Base-by-base conservation (phyloP, 306 rosid species). In the Boehmeria nivea region DNA sequence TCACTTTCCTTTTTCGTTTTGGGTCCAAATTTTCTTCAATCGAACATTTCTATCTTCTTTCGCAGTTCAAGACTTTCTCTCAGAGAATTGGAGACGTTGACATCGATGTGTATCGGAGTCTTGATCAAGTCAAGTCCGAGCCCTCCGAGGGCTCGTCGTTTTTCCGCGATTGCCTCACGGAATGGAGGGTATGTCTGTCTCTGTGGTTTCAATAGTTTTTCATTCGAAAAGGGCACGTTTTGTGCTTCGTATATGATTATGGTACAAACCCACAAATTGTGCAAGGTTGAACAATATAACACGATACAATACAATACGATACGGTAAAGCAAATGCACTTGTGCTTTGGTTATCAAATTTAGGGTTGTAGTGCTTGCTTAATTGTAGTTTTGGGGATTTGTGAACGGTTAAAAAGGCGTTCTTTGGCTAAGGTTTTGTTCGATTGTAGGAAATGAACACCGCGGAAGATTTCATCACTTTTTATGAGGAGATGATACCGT, bases 391-490 rank as follows among this genome's bases (percentile, higher is more conserved):
- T n/a, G n/a, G n/a, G n/a, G n/a, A n/a, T n/a, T n/a, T n/a, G n/a
- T n/a, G n/a, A n/a, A n/a, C n/a, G n/a, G n/a, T n/a, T n/a, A n/a
- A n/a, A n/a, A n/a, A n/a, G n/a, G n/a, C n/a, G n/a, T n/a, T n/a
- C n/a, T n/a, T 34, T 18, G 23, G 6, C 14, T 22, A 10, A 19
- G n/a, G 20, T 8, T 18, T 7, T 19, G 46, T 38, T 49, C 34
- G 1, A 24, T 55, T 49, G n/a, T 65, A 90, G 98, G 98, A 90
- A 70, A 60, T 84, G 78, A 90, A 84, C 66, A 90, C 98, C 0
- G 88, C 98, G 0, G 95, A 76, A 72, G 98, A 87, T 74, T 90
- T 90, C 49, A 90, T 90, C 67, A 72, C 83, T 18, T 80, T 78
- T 33, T 80, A 90, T 14, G 98, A 84, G 70, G 83, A 80, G 51